Evolutionary conservation across 1,284 basidiomycete genomes (phyloP).

Genomic region (Cutaneotrichosporon sp.): DNA sequence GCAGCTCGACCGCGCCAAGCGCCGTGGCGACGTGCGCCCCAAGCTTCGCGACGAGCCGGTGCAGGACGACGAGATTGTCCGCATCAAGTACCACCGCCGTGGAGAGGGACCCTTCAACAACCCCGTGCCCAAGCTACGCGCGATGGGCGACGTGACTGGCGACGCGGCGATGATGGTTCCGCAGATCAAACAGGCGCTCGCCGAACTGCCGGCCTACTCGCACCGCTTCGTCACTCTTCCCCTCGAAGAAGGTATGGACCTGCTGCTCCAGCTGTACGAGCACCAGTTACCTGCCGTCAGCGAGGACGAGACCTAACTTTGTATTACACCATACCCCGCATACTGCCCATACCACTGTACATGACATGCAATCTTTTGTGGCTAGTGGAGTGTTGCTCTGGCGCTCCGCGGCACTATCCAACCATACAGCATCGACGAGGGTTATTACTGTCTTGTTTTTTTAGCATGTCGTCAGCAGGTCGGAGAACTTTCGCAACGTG

Average conservation of each 20-base stretch:
- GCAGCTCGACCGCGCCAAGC: slow-evolving; percentile 34
- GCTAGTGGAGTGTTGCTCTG: no score
- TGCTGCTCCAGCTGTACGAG: slow-evolving; percentile 73
- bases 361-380: slow-evolving; percentile 2
- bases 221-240: slow-evolving; percentile 81
- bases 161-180: slow-evolving; percentile 73
- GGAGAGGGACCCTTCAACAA: slow-evolving; percentile 26
- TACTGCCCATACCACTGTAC: slow-evolving; percentile 14
- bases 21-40: slow-evolving; percentile 29
- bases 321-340: slow-evolving; percentile 17
- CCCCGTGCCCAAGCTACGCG: slow-evolving; percentile 64
- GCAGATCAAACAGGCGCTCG: slow-evolving; percentile 73
- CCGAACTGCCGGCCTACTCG: slow-evolving; percentile 78
- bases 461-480: no score
- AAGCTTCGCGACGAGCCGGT: slow-evolving; percentile 9
- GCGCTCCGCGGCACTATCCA: no score
- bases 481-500: no score
- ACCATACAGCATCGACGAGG: no score
- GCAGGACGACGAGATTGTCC: slow-evolving; percentile 5
- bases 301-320: neutral
- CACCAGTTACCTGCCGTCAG: slow-evolving; percentile 60
- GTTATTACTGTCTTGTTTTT: no score
- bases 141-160: slow-evolving; percentile 80
- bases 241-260: slow-evolving; percentile 80
- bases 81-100: slow-evolving; percentile 25